These are phyloP conservation scores for Sugiyamaella marilandica DNA, from an alignment of 805 yeast species.

Conservation along the genomic window DNA sequence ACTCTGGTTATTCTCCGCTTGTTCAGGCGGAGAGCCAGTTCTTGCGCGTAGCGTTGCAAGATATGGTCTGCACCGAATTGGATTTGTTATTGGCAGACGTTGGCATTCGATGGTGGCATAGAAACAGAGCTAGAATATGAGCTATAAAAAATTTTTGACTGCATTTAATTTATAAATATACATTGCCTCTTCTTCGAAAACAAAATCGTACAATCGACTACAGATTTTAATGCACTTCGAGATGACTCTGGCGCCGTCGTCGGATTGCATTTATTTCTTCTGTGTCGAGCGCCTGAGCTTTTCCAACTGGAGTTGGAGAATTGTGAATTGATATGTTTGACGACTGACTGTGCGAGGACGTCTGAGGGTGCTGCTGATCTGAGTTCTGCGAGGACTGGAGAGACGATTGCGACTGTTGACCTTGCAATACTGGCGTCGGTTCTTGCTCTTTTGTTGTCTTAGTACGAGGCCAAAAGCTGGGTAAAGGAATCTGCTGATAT, in stretches of 20 bases:
- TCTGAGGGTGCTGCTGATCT: background rate
- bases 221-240: slow-evolving; percentile 1
- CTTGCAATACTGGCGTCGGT: background rate
- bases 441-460: slow-evolving; percentile 20
- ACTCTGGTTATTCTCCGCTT: background rate
- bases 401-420: background rate
- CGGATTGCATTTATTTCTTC: slow-evolving; percentile 1
- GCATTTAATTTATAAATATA: slow-evolving; percentile 5
- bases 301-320: background rate
- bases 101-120: slow-evolving; percentile 32
- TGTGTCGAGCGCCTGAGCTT: background rate
- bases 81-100: slow-evolving; percentile 35
- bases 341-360: background rate
- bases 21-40: slow-evolving; percentile 34
- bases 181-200: no score
- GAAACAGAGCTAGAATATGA: background rate
- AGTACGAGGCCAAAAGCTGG: slow-evolving; percentile 73
- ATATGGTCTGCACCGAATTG: slow-evolving; percentile 50
- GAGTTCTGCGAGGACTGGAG: background rate
- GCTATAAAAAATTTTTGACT: background rate
- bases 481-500: slow-evolving; percentile 77
- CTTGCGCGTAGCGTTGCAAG: slow-evolving; percentile 46
- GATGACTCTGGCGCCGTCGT: slow-evolving; percentile 7
- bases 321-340: background rate
- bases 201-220: no score